Base-by-base conservation (phyloP, 148 eudicot genomes). In the Vaccinium macrocarpon region DNA sequence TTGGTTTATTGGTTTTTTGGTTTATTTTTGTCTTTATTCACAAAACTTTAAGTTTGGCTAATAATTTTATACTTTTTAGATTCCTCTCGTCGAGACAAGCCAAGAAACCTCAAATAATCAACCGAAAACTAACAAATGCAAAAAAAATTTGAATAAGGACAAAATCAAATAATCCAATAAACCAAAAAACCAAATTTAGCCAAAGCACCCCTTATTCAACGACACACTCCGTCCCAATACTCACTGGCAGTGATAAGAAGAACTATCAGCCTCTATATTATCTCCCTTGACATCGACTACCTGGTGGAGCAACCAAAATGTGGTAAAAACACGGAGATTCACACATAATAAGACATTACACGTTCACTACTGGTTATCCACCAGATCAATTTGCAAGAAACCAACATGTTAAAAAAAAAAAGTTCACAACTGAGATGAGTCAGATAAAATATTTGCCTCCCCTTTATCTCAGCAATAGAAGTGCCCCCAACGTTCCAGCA, bases 161-260 rank as follows among this genome's bases (percentile, higher is more conserved):
- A n/a, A n/a, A n/a, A n/a, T n/a, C n/a, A n/a, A n/a, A n/a, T n/a
- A n/a, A n/a, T n/a, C n/a, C n/a, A n/a, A n/a, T n/a, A n/a, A n/a
- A n/a, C n/a, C n/a, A n/a, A n/a, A n/a, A n/a, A n/a, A n/a, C n/a
- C n/a, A n/a, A n/a, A n/a, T n/a, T n/a, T n/a, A n/a, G n/a, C n/a
- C n/a, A n/a, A n/a, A n/a, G n/a, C n/a, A n/a, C n/a, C n/a, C n/a
- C n/a, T n/a, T n/a, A n/a, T n/a, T n/a, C n/a, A 52, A 53, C 27
- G 11, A 32, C 46, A 66, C 4, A 66, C 4, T 3, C 21, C 38
- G 21, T 52, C 76, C 21, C 59, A 80, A 35, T 19, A 76, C 93
- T 92, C 91, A 93, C 99, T 89, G 90, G 99, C 93, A 89, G 90
- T 97, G 99, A 86, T 92, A 97, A 59, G 99, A 93, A 80, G 99